Conservation (phyloP, 768 basidiomycete species). For the Hypholoma fasciculare region DNA sequence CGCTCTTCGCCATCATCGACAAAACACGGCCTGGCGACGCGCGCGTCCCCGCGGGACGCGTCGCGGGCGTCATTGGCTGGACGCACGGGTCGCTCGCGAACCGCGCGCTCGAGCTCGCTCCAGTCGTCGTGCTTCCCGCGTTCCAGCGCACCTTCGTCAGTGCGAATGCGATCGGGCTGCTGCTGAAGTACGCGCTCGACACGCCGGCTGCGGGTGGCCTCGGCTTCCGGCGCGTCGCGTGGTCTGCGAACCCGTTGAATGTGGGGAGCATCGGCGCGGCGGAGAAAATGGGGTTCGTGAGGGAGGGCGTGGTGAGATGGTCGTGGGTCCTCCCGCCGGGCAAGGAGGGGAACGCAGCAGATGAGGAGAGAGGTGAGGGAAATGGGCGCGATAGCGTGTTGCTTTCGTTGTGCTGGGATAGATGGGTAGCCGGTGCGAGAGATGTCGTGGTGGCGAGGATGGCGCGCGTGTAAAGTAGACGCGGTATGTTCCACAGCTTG, state of each 20-base stretch:
- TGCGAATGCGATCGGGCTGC: slow-evolving; percentile 40
- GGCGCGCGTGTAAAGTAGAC: slow-evolving; percentile 16
- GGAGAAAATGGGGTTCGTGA: slow-evolving; percentile 50
- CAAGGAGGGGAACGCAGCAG: slow-evolving; percentile 26
- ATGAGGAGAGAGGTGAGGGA: slow-evolving; percentile 27
- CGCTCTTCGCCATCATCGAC: slow-evolving; percentile 50
- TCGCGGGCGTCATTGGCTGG: slow-evolving; percentile 55
- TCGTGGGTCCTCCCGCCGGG: slow-evolving; percentile 37
- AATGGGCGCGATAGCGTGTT: slow-evolving; percentile 38
- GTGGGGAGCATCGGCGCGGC: slow-evolving; percentile 44
- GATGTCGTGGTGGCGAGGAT: slow-evolving; percentile 32
- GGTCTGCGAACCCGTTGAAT: slow-evolving; percentile 50
- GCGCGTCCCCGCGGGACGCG: slow-evolving; percentile 17
- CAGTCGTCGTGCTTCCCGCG: slow-evolving; percentile 43
- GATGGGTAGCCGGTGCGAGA: slow-evolving; percentile 43
- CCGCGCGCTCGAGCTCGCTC: slow-evolving; percentile 46
- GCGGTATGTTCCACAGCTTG: too few relatives aligned
- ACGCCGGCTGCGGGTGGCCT: slow-evolving; percentile 42
- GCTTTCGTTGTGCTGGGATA: slow-evolving; percentile 45
- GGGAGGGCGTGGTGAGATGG: slow-evolving; percentile 51
- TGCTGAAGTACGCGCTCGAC: slow-evolving; percentile 40
- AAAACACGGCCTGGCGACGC: slow-evolving; percentile 31
- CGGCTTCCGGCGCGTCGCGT: slow-evolving; percentile 54
- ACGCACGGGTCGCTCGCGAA: slow-evolving; percentile 31
- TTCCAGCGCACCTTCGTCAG: slow-evolving; percentile 53